Percentiles rank a stretch among this genome's conserved stretches.
Evolutionary conservation across 1,284 basidiomycete genomes (phyloP).

Genomic region (Ganoderma boninense): DNA sequence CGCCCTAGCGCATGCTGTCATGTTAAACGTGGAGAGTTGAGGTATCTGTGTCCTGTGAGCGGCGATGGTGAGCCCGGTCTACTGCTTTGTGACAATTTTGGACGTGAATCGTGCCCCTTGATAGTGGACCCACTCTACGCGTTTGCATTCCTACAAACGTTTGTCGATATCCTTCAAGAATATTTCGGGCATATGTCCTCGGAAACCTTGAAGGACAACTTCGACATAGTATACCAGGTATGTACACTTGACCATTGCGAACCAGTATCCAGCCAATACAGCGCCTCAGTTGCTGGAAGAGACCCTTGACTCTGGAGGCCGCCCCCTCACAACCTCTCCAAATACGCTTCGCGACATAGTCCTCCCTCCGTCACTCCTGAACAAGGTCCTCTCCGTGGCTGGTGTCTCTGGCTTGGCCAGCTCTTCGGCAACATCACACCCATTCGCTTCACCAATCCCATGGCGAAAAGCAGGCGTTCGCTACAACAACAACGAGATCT

Average conservation of each 20-base stretch:
- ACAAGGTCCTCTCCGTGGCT: constrained; percentile 71
- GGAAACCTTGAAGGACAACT: constrained; percentile 88
- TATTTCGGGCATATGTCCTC: constrained; percentile 85
- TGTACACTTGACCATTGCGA: constrained; percentile 22
- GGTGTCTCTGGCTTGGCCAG: constrained; percentile 56
- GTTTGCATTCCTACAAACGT: constrained; percentile 88
- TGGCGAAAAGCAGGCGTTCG: constrained; percentile 90
- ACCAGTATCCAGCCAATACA: not conserved
- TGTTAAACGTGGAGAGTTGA: constrained; percentile 78
- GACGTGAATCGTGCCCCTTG: constrained; percentile 13
- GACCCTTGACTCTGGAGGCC: constrained; percentile 91
- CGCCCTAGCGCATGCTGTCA: constrained; percentile 82
- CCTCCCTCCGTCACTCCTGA: constrained; percentile 84
- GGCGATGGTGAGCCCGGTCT: constrained; percentile 68
- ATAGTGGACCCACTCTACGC: constrained; percentile 90
- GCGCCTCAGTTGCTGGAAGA: constrained; percentile 86
- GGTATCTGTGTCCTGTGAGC: constrained; percentile 83
- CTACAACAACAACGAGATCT: constrained; percentile 93
- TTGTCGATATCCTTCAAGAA: constrained; percentile 84
- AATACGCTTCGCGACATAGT: constrained; percentile 95
- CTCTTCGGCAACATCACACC: constrained; percentile 54
- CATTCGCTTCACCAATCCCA: constrained; percentile 93
- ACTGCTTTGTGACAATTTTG: not conserved
- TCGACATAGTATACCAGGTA: constrained; percentile 95
- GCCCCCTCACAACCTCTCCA: constrained; percentile 93